Base-by-base conservation (phyloP, 2,329 filamentous ascomycete species). In the Arthrobotrys megalospora region DNA sequence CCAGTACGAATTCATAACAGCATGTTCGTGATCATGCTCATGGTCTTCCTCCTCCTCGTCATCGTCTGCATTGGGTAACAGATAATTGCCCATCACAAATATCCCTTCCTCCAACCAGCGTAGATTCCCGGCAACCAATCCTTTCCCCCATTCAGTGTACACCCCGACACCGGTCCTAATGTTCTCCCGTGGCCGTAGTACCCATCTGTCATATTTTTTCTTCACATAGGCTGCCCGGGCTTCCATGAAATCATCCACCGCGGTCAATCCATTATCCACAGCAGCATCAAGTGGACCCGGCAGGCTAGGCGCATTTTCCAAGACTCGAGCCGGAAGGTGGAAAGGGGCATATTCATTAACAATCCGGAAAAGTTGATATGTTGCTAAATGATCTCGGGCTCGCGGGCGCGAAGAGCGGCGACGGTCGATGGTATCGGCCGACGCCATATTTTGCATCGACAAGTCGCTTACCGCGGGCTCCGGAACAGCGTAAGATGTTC, bases 291-390 rank as follows among this genome's bases (percentile, higher is more conserved):
- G 28, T 55, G 76, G 64, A n/a, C 68, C 76, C 24, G 76, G 76
- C 21, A 79, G 62, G 12, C 38, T 21, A n/a, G 76, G 76, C 4
- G 66, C 67, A 21, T 68, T 67, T 16, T 69, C 41, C 19, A 79
- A 48, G 11, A 73, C 38, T 24, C 66, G 19, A 19, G 68, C 58
- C 34, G 69, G 76, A 21, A 79, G 45, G 55, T 73, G 43, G 63
- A 79, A 79, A 11, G 76, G 76, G 34, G 76, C 16, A 28, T 79
- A 79, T 3, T 68, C 58, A 36, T 73, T 73, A n/a, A 79, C 63
- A 16, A 65, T 28, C 36, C 38, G 76, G 43, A 71, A 79, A 4
- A 79, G 32, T 41, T 69, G 53, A 68, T 79, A 79, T 12, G 67
- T 43, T n/a, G 68, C 62, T 6, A 79, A 45, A 60, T 79, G 76